phyloP scores from a whole-genome alignment of 176 grass and related monocot species.

The Ananas comosus region DNA sequence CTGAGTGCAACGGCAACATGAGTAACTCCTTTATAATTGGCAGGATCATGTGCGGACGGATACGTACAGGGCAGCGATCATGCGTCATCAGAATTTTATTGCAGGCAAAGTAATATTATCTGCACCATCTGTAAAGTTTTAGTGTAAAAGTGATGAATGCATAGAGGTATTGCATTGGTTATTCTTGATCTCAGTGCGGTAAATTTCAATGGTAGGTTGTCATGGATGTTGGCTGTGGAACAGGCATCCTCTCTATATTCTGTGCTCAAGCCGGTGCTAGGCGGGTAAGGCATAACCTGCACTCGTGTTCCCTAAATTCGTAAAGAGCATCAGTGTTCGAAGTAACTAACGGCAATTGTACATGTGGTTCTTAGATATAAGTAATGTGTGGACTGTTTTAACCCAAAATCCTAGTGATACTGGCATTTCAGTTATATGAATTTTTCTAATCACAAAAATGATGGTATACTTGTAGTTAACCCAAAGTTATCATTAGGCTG shows the following conservation, averaged over 20 bases:
- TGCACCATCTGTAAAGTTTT: not conserved
- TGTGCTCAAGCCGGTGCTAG: slow-evolving; percentile 85
- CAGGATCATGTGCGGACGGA: slow-evolving; percentile 83
- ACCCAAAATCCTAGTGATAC: too few relatives aligned
- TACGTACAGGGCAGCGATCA: slow-evolving; percentile 57
- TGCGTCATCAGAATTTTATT: slow-evolving; percentile 71
- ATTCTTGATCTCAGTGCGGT: not conserved
- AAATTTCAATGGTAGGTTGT: slow-evolving; percentile 46
- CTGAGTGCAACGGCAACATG: not conserved
- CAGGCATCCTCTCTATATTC: slow-evolving; percentile 84
- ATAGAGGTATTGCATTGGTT: not conserved
- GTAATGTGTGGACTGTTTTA: too few relatives aligned
- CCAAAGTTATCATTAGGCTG: too few relatives aligned
- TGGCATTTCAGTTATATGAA: not conserved
- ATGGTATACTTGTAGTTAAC: too few relatives aligned
- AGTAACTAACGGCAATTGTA: too few relatives aligned
- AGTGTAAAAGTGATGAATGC: not conserved
- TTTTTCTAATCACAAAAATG: too few relatives aligned
- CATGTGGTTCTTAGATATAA: too few relatives aligned
- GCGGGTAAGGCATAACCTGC: slow-evolving; percentile 32
- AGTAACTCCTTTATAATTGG: slow-evolving; percentile 8
- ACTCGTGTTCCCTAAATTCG: too few relatives aligned
- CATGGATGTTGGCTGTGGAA: slow-evolving; percentile 91
- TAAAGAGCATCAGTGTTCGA: too few relatives aligned
- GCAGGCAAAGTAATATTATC: slow-evolving; percentile 62